Conservation (phyloP, 805 yeast species). For the Kodamaea restingae region DNA sequence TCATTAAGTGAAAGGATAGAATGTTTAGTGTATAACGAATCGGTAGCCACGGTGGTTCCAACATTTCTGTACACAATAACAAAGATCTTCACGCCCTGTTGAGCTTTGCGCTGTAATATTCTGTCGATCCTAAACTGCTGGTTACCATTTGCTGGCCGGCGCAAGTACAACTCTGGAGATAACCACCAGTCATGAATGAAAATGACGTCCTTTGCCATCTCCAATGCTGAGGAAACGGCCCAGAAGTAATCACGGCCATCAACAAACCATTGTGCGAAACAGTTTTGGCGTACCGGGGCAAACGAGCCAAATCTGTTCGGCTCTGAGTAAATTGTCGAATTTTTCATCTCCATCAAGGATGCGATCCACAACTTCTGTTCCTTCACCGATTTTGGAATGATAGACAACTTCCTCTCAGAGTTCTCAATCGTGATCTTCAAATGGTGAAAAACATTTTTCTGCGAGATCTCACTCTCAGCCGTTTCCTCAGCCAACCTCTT, state of each 20-base stretch:
- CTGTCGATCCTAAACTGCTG: conserved; percentile 93
- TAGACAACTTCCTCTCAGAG: conserved; percentile 70
- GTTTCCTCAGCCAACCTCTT: conserved; percentile 23
- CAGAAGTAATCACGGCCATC: conserved; percentile 96
- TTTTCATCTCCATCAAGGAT: conserved; percentile 66
- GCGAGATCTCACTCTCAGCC: conserved; percentile 17
- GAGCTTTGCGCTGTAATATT: conserved; percentile 81
- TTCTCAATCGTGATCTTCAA: conserved; percentile 57
- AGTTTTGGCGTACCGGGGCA: conserved; percentile 85
- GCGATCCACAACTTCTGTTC: conserved; percentile 71
- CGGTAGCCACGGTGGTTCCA: conserved; percentile 88
- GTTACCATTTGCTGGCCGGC: conserved; percentile 93
- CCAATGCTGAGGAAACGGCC: conserved; percentile 90
- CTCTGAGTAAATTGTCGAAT: conserved; percentile 67
- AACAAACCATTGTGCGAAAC: conserved; percentile 94
- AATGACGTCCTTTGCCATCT: conserved; percentile 89
- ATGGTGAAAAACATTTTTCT: conserved; percentile 50
- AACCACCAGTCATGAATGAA: conserved; percentile 99
- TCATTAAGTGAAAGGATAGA: conserved; percentile 77
- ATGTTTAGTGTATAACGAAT: conserved; percentile 91
- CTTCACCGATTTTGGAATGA: conserved; percentile 62
- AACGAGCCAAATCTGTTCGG: conserved; percentile 78
- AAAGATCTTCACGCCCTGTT: conserved; percentile 90
- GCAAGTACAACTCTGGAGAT: conserved; percentile 85
- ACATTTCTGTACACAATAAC: conserved; percentile 92